phyloP scores from a whole-genome alignment of 116 monocot species.

The Iris pallida region DNA sequence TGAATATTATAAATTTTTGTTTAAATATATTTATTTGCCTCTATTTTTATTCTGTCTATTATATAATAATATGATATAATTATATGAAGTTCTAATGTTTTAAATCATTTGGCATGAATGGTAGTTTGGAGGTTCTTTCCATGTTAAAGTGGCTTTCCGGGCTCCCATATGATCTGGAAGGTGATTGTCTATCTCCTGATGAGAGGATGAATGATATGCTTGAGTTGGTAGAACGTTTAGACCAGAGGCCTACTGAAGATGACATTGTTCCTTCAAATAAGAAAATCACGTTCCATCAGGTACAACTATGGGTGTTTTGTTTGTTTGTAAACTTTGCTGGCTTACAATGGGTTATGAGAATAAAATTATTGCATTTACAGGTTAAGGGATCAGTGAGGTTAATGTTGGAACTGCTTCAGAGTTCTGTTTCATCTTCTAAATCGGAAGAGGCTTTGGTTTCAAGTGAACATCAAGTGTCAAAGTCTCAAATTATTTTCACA shows the following conservation, averaged over 20 bases:
- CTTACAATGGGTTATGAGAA: neutral
- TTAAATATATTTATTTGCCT: neutral
- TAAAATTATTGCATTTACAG: constrained; percentile 24
- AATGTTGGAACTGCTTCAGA: constrained; percentile 37
- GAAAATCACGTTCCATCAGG: constrained; percentile 38
- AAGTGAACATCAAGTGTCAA: no score
- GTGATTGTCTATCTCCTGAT: constrained; percentile 25
- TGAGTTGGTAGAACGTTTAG: constrained; percentile 36
- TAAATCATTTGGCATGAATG: constrained; percentile 3
- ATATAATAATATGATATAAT: no score
- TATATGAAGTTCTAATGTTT: neutral
- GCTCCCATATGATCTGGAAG: constrained; percentile 37
- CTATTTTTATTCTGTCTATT: neutral
- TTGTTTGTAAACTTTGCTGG: constrained; percentile 1
- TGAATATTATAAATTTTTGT: neutral
- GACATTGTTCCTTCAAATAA: constrained; percentile 15
- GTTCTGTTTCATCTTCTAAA: constrained; percentile 16
- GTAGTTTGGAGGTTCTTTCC: constrained; percentile 44
- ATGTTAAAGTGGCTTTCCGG: constrained; percentile 73
- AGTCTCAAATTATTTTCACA: no score
- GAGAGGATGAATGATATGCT: constrained; percentile 43
- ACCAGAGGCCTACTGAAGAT: constrained; percentile 33
- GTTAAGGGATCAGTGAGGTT: constrained; percentile 44
- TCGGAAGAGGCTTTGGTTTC: constrained; percentile 16
- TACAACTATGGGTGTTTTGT: constrained; percentile 15